Evolutionary conservation across 2,329 filamentous ascomycete species (phyloP).

Genomic region (Thelonectria blattea): DNA sequence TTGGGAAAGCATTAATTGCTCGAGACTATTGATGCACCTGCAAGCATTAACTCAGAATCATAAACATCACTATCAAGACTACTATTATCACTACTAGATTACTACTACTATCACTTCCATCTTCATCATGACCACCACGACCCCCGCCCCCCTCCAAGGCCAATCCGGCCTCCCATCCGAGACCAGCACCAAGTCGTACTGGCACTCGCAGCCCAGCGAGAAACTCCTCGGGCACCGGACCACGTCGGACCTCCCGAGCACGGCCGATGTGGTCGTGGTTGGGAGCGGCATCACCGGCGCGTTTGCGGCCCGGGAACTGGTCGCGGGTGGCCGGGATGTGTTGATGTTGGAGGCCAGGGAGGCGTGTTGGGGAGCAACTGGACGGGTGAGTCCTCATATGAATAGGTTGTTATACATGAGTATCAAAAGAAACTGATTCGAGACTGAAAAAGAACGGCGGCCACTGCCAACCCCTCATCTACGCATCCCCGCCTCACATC

Average conservation of each 20-base stretch:
- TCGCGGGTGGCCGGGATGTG: constrained; percentile 58
- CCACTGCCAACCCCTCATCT: constrained; percentile 77
- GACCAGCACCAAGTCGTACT: constrained; percentile 71
- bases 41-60: too few relatives aligned
- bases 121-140: constrained; percentile 36
- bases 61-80: too few relatives aligned
- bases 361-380: constrained; percentile 83
- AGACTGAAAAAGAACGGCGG: too few relatives aligned
- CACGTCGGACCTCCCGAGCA: constrained; percentile 65
- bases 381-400: too few relatives aligned
- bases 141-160: constrained; percentile 39
- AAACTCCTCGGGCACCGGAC: constrained; percentile 71
- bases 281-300: constrained; percentile 80
- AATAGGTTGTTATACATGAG: too few relatives aligned
- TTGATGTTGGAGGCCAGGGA: constrained; percentile 80
- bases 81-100: not conserved
- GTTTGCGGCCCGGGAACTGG: constrained; percentile 70
- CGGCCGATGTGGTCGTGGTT: constrained; percentile 73
- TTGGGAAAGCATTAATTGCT: not conserved
- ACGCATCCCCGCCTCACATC: constrained; percentile 63
- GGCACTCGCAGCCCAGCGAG: constrained; percentile 72
- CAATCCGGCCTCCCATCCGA: constrained; percentile 65
- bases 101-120: not conserved
- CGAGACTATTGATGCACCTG: too few relatives aligned
- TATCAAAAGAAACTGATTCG: too few relatives aligned